Evolutionary conservation across 768 basidiomycete genomes (phyloP).

Genomic region (Naematelia aurantialba): DNA sequence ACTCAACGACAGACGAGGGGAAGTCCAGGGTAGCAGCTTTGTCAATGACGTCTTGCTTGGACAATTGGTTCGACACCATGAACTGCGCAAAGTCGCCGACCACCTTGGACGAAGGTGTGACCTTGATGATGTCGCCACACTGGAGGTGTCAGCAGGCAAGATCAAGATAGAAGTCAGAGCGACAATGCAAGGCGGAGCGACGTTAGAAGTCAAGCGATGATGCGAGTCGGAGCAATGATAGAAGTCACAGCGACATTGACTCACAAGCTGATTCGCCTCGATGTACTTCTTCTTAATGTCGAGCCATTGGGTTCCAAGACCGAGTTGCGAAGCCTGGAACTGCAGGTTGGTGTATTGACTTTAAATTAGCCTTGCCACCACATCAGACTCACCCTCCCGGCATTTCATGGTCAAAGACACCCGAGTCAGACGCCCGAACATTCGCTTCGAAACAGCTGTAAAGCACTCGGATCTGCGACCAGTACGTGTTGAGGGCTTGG

Average conservation of each 20-base stretch:
- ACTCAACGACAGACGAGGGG: constrained; percentile 75
- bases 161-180: not conserved
- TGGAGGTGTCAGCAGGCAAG: constrained; percentile 45
- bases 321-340: constrained; percentile 98
- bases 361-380: not conserved
- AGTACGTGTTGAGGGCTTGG: constrained; percentile 94
- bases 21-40: constrained; percentile 90
- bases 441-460: constrained; percentile 98
- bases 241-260: too few relatives aligned
- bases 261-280: constrained; percentile 88
- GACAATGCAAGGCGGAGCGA: too few relatives aligned
- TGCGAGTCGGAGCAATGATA: too few relatives aligned
- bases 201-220: too few relatives aligned
- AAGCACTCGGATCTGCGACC: constrained; percentile 92
- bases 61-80: constrained; percentile 93
- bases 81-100: constrained; percentile 99
- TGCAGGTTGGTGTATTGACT: constrained; percentile 55
- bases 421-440: constrained; percentile 92
- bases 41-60: constrained; percentile 77
- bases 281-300: constrained; percentile 99
- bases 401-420: constrained; percentile 99
- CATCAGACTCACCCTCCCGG: constrained; percentile 80
- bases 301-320: constrained; percentile 91
- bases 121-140: constrained; percentile 98
- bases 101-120: constrained; percentile 97